phyloP scores from a whole-genome alignment of 2,329 filamentous ascomycete species.

The Coleophoma eucalyptorum region DNA sequence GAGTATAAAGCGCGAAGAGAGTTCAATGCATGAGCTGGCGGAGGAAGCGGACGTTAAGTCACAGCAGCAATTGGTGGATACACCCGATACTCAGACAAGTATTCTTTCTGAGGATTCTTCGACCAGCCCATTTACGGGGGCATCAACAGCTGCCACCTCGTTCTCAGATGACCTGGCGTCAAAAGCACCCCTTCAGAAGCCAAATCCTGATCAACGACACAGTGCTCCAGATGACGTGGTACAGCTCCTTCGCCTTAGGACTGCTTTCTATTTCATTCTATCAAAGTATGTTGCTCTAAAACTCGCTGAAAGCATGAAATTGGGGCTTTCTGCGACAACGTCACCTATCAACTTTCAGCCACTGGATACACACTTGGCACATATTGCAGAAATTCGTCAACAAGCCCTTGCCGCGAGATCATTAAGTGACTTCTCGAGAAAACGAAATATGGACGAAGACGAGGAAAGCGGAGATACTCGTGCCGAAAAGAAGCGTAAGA shows the following conservation, averaged over 20 bases:
- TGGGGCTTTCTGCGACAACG: constrained; percentile 29
- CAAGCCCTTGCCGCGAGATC: constrained; percentile 69
- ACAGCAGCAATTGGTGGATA: constrained; percentile 23
- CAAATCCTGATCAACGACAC: constrained; percentile 18
- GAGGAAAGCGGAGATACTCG: constrained; percentile 58
- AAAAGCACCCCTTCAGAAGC: constrained; percentile 4
- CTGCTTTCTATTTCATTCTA: constrained; percentile 43
- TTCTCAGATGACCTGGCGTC: constrained; percentile 21
- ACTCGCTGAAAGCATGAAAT: constrained; percentile 32
- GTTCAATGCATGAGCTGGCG: constrained; percentile 23
- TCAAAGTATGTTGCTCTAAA: constrained; percentile 41
- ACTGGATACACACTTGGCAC: constrained; percentile 65
- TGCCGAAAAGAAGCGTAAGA: constrained; percentile 77
- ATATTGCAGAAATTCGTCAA: constrained; percentile 63
- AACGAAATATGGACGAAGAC: constrained; percentile 59
- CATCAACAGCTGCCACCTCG: constrained; percentile 32
- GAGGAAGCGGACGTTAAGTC: constrained; percentile 17
- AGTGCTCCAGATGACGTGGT: constrained; percentile 30
- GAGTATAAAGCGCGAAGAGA: constrained; percentile 58
- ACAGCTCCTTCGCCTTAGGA: constrained; percentile 42
- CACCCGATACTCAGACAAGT: constrained; percentile 26
- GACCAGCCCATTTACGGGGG: constrained; percentile 31
- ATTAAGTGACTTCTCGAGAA: constrained; percentile 66
- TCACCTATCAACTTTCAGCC: constrained; percentile 60
- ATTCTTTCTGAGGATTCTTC: constrained; percentile 27